These are phyloP conservation scores for Wickerhamiella galacta DNA, from an alignment of 805 yeast species.

Conservation along the genomic window DNA sequence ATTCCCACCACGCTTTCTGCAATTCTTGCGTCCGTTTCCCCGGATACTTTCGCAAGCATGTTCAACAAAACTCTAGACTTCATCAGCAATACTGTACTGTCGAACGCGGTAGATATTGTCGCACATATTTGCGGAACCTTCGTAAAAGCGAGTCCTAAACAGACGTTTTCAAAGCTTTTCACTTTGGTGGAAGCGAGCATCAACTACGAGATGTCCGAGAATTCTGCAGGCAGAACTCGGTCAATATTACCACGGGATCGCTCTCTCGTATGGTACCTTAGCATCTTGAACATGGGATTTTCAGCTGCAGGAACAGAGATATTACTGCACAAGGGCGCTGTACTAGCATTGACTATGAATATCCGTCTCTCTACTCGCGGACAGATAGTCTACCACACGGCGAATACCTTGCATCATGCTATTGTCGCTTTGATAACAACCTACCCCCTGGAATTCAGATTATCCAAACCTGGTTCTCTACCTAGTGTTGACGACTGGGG, in stretches of 20 bases:
- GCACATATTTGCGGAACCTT: slow-evolving; percentile 61
- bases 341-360: slow-evolving; percentile 30
- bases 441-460: slow-evolving; percentile 12
- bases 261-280: slow-evolving; percentile 50
- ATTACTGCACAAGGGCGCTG: slow-evolving; percentile 28
- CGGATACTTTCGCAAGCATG: slow-evolving; percentile 16
- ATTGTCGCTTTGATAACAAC: slow-evolving; percentile 47
- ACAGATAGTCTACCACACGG: slow-evolving; percentile 44
- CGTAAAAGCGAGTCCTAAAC: slow-evolving; percentile 43
- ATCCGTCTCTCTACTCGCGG: slow-evolving; percentile 37
- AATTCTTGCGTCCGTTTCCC: slow-evolving; percentile 19
- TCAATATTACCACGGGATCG: slow-evolving; percentile 60
- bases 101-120: slow-evolving; percentile 42
- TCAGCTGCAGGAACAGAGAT: slow-evolving; percentile 47
- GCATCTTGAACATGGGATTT: slow-evolving; percentile 50
- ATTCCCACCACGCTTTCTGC: slow-evolving; percentile 25
- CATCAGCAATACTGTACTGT: slow-evolving; percentile 40
- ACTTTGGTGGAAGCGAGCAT: slow-evolving; percentile 35
- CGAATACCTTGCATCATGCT: slow-evolving; percentile 51
- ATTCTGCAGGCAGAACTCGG: slow-evolving; percentile 67
- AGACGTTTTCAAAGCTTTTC: slow-evolving; percentile 30
- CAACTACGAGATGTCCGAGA: slow-evolving; percentile 48
- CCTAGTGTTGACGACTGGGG: slow-evolving; percentile 29
- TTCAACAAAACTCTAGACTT: slow-evolving; percentile 28
- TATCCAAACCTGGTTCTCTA: slow-evolving; percentile 7